Evolutionary conservation across 1,284 basidiomycete species (phyloP), one percentile per base, ranked within the genome.

Genomic region (Rhodotorula sp.): DNA sequence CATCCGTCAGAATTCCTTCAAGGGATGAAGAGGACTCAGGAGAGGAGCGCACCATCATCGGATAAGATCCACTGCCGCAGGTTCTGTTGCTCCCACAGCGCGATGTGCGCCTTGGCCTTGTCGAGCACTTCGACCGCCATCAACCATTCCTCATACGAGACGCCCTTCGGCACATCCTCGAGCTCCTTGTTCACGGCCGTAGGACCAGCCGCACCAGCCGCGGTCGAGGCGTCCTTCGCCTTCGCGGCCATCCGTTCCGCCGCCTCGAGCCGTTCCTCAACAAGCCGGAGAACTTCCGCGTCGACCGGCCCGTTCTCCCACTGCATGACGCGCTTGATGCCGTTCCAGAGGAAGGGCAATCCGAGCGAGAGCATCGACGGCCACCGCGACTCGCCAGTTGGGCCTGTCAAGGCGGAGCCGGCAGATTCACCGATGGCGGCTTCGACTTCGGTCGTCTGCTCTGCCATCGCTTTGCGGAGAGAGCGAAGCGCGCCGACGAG

Each of bases 321-420:
- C 47, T 65, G 62, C 68, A 78, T 68, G 10, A 73, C 74, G n/a
- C 74, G 71, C 7, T 68, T 64, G 22, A 78, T 53, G 8, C 72
- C 72, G 39, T 65, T 70, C 70, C 74, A 74, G 22, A 78, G 64
- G 54, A 74, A 73, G 2, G 76, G 74, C 49, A 78, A 52, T 7
- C 77, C 77, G 51, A 77, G 67, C 22, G 71, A 68, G 32, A 78
- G 71, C 57, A 78, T 60, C 48, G 68, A 68, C 36, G 76, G 77
- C 67, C 70, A 76, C 9, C 70, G 59, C 60, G 68, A 58, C 36
- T 72, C 68, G 44, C 68, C 68, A 30, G 61, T 47, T 19, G 49
- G 32, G 30, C 48, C n/a, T 13, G 52, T 58, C 9, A 52, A 52
- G 7, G 63, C 64, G 36, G 49, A 60, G 1, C 49, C 52, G 20